Evolutionary conservation across 805 yeast genomes (phyloP).

Genomic region (Nakazawaea ishiwadae): DNA sequence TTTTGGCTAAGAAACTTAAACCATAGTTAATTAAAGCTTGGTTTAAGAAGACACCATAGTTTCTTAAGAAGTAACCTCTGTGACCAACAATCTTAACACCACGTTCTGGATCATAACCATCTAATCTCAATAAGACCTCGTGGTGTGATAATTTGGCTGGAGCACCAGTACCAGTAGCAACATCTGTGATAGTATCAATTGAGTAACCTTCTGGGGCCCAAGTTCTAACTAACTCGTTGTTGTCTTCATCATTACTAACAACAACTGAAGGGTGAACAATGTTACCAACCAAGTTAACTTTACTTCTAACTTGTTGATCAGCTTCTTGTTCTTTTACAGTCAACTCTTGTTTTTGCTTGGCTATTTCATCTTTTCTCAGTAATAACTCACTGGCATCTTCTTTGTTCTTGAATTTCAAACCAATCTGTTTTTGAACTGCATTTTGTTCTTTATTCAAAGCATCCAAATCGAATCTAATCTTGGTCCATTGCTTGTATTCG

Average conservation of each 20-base stretch:
- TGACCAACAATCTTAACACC: conserved; percentile 97
- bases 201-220: conserved; percentile 74
- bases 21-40: conserved; percentile 98
- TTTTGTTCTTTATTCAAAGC: conserved; percentile 84
- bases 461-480: conserved; percentile 84
- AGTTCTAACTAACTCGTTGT: conserved; percentile 80
- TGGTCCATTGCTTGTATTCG: conserved; percentile 91
- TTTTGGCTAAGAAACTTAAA: conserved; percentile 70
- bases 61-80: conserved; percentile 95
- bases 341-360: conserved; percentile 63
- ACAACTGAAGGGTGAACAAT: conserved; percentile 91
- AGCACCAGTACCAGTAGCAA: conserved; percentile 74
- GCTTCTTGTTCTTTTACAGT: conserved; percentile 71
- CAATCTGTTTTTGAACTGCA: conserved; percentile 89
- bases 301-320: conserved; percentile 66
- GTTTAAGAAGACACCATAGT: conserved; percentile 93
- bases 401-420: conserved; percentile 86
- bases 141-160: conserved; percentile 88
- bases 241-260: conserved; percentile 81
- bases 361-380: conserved; percentile 73
- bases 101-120: conserved; percentile 98
- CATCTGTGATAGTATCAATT: conserved; percentile 48
- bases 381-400: conserved; percentile 88
- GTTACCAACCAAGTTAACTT: conserved; percentile 91
- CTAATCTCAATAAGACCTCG: conserved; percentile 88